Evolutionary conservation across 345 rosid genomes (phyloP).

Genomic region (Camelina neglecta): DNA sequence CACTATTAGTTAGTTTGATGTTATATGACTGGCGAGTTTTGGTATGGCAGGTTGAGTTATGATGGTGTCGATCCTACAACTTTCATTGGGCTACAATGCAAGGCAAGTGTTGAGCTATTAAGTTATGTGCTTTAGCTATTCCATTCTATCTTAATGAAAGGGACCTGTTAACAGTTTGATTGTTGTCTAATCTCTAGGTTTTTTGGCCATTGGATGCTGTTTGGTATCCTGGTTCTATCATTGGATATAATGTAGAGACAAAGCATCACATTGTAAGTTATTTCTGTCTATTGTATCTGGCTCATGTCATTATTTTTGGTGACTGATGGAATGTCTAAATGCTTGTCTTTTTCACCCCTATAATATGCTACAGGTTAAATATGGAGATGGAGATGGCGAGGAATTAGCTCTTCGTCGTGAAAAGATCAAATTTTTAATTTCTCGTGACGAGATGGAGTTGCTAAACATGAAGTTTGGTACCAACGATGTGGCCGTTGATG

Average conservation of each 20-base stretch:
- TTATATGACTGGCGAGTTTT: conserved; percentile 8
- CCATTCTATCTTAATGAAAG: neutral
- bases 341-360: conserved; percentile 27
- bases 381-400: conserved; percentile 88
- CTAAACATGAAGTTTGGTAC: conserved; percentile 55
- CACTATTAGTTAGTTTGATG: neutral
- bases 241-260: conserved; percentile 66
- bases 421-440: conserved; percentile 65
- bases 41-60: conserved; percentile 66
- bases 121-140: conserved; percentile 14
- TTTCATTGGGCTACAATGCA: conserved; percentile 86
- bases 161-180: conserved; percentile 23
- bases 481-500: conserved; percentile 54
- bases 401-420: conserved; percentile 69
- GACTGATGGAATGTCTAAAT: conserved; percentile 1
- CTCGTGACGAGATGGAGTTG: conserved; percentile 72
- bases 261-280: conserved; percentile 68
- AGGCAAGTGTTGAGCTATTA: conserved; percentile 58
- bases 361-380: conserved; percentile 63
- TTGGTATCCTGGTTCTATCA: conserved; percentile 78
- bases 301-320: conserved; percentile 22
- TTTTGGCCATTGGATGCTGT: conserved; percentile 99
- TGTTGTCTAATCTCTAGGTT: conserved; percentile 58
- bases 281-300: conserved; percentile 23
- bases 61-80: conserved; percentile 70